Conservation (phyloP, 2,329 filamentous ascomycete genomes). For the Arthroderma sp. region DNA sequence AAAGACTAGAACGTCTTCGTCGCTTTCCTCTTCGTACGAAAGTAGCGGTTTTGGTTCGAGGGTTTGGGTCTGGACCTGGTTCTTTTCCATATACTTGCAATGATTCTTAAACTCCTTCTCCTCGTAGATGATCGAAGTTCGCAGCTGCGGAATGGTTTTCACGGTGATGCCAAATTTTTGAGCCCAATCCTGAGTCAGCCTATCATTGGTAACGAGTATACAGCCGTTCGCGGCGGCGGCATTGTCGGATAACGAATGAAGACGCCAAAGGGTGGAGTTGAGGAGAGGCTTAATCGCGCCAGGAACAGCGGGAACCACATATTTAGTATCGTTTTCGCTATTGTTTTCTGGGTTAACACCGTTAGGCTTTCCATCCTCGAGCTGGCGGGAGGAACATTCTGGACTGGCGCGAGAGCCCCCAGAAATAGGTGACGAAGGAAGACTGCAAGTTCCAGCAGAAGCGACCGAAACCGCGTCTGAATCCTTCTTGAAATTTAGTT, state of each 20-base stretch:
- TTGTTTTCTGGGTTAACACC: conserved; percentile 15
- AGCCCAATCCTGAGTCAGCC: conserved; percentile 30
- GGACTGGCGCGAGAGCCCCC: conserved; percentile 34
- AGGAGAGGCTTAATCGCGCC: conserved; percentile 29
- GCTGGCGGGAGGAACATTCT: conserved; percentile 23
- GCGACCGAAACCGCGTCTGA: conserved; percentile 30
- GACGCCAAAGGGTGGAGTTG: conserved; percentile 33
- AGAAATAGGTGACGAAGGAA: conserved; percentile 31
- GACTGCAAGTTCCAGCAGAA: conserved; percentile 30
- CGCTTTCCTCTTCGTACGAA: conserved; percentile 36
- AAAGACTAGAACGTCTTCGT: conserved; percentile 37
- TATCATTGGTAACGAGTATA: conserved; percentile 34
- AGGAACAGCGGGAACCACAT: conserved; percentile 27
- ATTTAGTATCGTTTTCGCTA: conserved; percentile 21
- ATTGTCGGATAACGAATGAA: conserved; percentile 23
- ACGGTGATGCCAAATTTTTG: conserved; percentile 35
- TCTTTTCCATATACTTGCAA: conserved; percentile 34
- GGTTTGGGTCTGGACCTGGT: conserved; percentile 14
- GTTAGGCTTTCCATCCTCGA: conserved; percentile 12
- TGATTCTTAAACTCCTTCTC: conserved; percentile 33
- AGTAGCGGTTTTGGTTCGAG: conserved; percentile 30
- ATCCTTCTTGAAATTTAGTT: conserved; percentile 34
- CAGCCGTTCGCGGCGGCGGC: conserved; percentile 24
- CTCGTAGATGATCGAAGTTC: conserved; percentile 35
- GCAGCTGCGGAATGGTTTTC: conserved; percentile 36